Evolutionary conservation across 495 filamentous ascomycete genomes (phyloP).

Genomic region (Aspergillus haitiensis): DNA sequence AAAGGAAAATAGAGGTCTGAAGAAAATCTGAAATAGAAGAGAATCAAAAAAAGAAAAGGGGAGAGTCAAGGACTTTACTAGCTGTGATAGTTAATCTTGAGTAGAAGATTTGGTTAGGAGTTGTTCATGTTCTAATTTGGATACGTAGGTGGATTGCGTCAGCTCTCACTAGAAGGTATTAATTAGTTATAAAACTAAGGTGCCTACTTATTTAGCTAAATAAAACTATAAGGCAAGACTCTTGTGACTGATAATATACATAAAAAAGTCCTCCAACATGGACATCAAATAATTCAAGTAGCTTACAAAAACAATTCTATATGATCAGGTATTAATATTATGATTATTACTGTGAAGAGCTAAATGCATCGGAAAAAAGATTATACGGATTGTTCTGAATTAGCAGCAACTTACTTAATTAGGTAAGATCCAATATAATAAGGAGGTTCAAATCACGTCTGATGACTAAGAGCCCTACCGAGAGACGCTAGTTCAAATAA

Average conservation of each 20-base stretch:
- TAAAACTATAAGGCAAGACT: no score
- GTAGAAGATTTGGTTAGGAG: neutral
- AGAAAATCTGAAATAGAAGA: neutral
- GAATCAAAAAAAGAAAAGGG: slow-evolving; percentile 7
- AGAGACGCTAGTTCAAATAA: slow-evolving; percentile 10
- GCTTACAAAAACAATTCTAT: no score
- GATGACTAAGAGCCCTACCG: slow-evolving; percentile 37
- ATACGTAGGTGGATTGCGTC: slow-evolving; percentile 15
- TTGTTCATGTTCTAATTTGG: slow-evolving; percentile 1
- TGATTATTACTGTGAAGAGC: no score
- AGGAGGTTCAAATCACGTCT: neutral
- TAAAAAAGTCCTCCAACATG: no score
- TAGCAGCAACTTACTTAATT: neutral
- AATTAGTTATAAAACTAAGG: neutral
- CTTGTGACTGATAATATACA: no score
- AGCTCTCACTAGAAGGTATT: neutral
- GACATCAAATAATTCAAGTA: no score
- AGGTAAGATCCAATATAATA: neutral
- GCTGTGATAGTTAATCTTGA: neutral
- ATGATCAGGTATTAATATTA: no score
- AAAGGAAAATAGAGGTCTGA: slow-evolving; percentile 1
- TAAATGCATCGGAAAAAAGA: no score
- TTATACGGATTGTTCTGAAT: no score
- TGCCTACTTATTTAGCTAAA: no score
- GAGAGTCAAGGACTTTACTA: slow-evolving; percentile 1